Evolutionary conservation across 129 eudicot species (phyloP).

Genomic region (Ambrosia trifida): DNA sequence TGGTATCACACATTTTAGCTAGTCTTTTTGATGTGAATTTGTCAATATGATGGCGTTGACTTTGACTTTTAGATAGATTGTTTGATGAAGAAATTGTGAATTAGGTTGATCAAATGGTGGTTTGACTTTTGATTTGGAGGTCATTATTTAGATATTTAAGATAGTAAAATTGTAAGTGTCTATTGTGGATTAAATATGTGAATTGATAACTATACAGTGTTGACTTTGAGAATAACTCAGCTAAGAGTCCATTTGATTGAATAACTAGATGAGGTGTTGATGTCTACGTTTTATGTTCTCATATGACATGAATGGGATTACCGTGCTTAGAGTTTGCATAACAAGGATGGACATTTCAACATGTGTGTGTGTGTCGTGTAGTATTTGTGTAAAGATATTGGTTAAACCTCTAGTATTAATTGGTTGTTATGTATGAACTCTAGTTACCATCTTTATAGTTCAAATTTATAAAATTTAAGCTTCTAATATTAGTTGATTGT

Average conservation of each 20-base stretch:
- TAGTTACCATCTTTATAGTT: neutral
- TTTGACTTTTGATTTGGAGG: neutral
- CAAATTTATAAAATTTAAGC: too few relatives aligned
- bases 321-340: neutral
- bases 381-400: neutral
- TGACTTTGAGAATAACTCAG: neutral
- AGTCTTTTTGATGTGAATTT: neutral
- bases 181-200: neutral
- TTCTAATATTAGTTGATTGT: neutral
- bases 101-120: conserved; percentile 10
- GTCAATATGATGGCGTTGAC: conserved; percentile 18
- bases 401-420: neutral
- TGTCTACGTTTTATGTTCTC: neutral
- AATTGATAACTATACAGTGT: neutral
- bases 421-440: neutral
- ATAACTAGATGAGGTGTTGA: neutral
- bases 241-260: neutral
- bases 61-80: neutral
- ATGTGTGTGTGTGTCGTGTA: neutral
- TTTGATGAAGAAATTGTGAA: conserved; percentile 1
- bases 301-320: conserved; percentile 2
- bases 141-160: conserved; percentile 4
- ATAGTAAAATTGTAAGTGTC: neutral
- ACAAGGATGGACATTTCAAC: neutral
- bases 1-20: too few relatives aligned